Conservation (phyloP, 2,329 filamentous ascomycete species). For the Fusarium xylarioides region DNA sequence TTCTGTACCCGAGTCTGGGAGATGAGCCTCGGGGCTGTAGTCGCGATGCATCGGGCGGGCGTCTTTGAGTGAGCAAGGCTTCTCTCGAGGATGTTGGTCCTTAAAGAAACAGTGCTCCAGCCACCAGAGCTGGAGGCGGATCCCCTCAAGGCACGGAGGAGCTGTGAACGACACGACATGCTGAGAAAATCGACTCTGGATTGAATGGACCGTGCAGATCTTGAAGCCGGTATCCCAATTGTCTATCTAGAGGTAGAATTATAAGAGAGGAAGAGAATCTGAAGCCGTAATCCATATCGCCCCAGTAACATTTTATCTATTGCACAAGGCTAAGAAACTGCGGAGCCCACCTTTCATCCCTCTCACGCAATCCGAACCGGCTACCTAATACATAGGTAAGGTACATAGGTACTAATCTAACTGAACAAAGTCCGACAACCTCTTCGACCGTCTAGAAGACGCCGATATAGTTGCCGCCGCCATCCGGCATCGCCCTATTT, state of each 20-base stretch:
- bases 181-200: neutral
- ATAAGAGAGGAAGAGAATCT: neutral
- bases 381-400: neutral
- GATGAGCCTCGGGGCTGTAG: slow-evolving; percentile 44
- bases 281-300: slow-evolving; percentile 6
- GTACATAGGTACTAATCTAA: neutral
- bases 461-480: neutral
- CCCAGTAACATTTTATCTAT: slow-evolving; percentile 27
- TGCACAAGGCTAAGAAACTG: slow-evolving; percentile 25
- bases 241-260: neutral
- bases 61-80: slow-evolving; percentile 12
- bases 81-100: slow-evolving; percentile 6
- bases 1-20: slow-evolving; percentile 34
- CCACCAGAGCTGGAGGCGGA: slow-evolving; percentile 22
- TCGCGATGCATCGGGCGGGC: slow-evolving; percentile 40
- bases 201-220: slow-evolving; percentile 19
- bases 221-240: neutral
- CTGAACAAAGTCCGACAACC: neutral
- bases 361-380: slow-evolving; percentile 8
- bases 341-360: slow-evolving; percentile 21
- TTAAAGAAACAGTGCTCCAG: slow-evolving; percentile 24
- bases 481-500: neutral
- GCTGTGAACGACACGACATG: slow-evolving; percentile 42
- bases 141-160: slow-evolving; percentile 40
- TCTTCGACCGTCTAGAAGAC: neutral